A percentile compares a stretch with the other conserved stretches of the same genome.
Evolutionary conservation across 2,329 filamentous ascomycete genomes (phyloP).

Genomic region (Orbilia quercus): DNA sequence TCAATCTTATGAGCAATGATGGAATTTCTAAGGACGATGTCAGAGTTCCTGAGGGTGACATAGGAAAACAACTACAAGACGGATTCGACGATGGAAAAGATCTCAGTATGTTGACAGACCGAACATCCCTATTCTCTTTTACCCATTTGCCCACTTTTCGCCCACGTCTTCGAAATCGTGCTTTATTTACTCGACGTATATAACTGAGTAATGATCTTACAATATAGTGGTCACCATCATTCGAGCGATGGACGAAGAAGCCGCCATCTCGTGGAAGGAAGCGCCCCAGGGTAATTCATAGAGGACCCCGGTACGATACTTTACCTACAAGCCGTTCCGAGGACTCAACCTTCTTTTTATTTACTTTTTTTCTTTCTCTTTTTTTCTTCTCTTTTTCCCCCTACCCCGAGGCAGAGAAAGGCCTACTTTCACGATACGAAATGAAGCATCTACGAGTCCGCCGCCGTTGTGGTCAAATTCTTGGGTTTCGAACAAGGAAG

Average conservation of each 20-base stretch:
- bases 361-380: no score
- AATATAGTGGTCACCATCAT: conserved; percentile 88
- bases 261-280: conserved; percentile 93
- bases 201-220: no score
- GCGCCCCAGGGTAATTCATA: conserved; percentile 68
- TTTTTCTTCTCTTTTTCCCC: no score
- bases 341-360: no score
- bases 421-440: no score
- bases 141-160: not conserved
- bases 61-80: conserved; percentile 81
- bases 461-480: no score
- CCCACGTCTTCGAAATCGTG: no score
- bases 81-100: conserved; percentile 63
- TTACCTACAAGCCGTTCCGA: not conserved
- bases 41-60: conserved; percentile 87
- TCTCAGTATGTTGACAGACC: conserved; percentile 20
- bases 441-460: no score
- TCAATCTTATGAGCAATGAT: conserved; percentile 89
- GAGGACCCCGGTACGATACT: not conserved
- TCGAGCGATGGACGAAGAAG: conserved; percentile 95
- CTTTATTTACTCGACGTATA: no score
- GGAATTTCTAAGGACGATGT: conserved; percentile 94
- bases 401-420: no score
- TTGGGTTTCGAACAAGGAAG: no score
- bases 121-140: not conserved